These are phyloP conservation scores for Incumbomyces delicatus DNA, from an alignment of 2,329 filamentous ascomycete species.

Conservation along the genomic window DNA sequence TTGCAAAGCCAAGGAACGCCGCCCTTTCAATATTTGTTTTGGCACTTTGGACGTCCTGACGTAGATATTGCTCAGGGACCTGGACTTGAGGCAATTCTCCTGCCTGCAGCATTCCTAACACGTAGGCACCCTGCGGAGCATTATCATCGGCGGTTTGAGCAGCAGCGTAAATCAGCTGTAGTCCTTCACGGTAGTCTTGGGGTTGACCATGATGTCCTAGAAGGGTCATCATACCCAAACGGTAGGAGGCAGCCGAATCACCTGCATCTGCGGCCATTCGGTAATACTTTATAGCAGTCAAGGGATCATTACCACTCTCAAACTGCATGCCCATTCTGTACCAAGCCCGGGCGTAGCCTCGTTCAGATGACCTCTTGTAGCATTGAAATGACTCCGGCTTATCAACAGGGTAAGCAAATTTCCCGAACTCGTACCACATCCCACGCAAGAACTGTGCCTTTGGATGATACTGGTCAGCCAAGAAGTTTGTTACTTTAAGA, in stretches of 20 bases:
- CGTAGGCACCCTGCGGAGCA: slow-evolving; percentile 88
- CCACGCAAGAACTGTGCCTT: slow-evolving; percentile 89
- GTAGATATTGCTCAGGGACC: slow-evolving; percentile 62
- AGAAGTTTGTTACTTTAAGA: slow-evolving; percentile 80
- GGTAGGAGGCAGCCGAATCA: slow-evolving; percentile 81
- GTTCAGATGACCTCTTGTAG: slow-evolving; percentile 68
- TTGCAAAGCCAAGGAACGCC: slow-evolving; percentile 88
- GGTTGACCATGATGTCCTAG: slow-evolving; percentile 85
- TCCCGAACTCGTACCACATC: slow-evolving; percentile 97
- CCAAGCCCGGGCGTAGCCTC: slow-evolving; percentile 78
- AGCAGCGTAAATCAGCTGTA: slow-evolving; percentile 73
- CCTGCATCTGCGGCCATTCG: slow-evolving; percentile 65
- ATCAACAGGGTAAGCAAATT: slow-evolving; percentile 81
- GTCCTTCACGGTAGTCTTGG: slow-evolving; percentile 66
- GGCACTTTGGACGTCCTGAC: slow-evolving; percentile 61
- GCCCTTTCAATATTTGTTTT: slow-evolving; percentile 91
- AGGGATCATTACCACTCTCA: slow-evolving; percentile 85
- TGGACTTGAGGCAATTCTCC: slow-evolving; percentile 84
- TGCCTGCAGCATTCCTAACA: slow-evolving; percentile 88
- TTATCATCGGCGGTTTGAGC: slow-evolving; percentile 90
- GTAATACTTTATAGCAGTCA: slow-evolving; percentile 87
- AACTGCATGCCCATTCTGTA: slow-evolving; percentile 98
- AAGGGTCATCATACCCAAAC: slow-evolving; percentile 94
- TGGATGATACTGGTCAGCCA: slow-evolving; percentile 84
- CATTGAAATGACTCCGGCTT: slow-evolving; percentile 88